Evolutionary conservation across 352 stramenopile genomes (phyloP), one percentile per base, ranked within the genome.

Genomic region (Phytopythium delawarense): DNA sequence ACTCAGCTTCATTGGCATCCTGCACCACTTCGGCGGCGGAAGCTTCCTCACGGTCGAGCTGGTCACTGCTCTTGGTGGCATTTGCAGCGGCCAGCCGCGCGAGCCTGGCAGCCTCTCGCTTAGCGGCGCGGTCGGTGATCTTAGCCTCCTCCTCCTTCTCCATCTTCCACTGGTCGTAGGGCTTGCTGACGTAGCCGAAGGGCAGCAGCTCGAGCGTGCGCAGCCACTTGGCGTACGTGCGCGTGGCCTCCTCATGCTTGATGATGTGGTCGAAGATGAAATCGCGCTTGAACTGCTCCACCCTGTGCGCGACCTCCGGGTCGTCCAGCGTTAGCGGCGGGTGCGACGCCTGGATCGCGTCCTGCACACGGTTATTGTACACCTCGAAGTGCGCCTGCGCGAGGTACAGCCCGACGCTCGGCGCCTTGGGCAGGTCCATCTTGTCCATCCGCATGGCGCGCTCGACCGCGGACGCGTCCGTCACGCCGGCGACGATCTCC

Each of bases 381-480:
- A 92, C 79, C 23, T 94, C 83, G 50, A 96, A 96, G 59, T 94
- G 84, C 18, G 86, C 85, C 70, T 93, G 81, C 23, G 85, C 85
- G 35, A 96, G 69, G 68, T 96, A 96, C 32, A 96, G 58, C 1
- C 87, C 87, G n/a, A 92, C 85, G 55, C 87, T 92, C 35, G 87
- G 87, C 12, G 87, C 87, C 69, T 94, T 96, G 20, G 87, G 81
- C 62, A 96, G 69, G 45, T 94, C 86, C 82, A 96, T 92, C 66
- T 96, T 96, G 20, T 84, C 86, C 34, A 89, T 61, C 61, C 82
- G 62, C 52, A 83, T 88, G 23, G 84, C 82, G 3, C 69, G 71
- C 28, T 76, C 62, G 53, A 96, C 90, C 0, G 84, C 85, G 15
- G 63, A 64, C 9, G 70, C 55, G 18, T 72, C 61, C 16, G 82